Conservation (phyloP, 2,329 filamentous ascomycete species). For the Atkinsonella hypoxylon region DNA sequence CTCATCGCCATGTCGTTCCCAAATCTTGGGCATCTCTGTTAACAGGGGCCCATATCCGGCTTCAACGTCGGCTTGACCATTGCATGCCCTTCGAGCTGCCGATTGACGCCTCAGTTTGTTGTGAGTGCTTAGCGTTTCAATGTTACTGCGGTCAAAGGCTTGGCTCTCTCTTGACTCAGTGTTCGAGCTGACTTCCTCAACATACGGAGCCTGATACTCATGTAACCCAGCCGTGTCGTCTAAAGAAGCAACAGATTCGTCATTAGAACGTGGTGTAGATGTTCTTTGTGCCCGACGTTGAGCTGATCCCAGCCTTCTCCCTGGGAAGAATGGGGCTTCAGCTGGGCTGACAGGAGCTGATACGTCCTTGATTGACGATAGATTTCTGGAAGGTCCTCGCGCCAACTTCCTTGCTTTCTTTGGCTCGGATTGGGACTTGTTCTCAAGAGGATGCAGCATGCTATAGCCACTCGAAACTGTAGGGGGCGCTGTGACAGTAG, state of each 20-base stretch:
- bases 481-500: not conserved
- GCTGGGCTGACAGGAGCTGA: slow-evolving; percentile 3
- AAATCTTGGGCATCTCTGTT: no score
- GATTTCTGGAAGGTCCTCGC: not conserved
- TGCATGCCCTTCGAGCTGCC: not conserved
- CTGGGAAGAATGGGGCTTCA: slow-evolving; percentile 11
- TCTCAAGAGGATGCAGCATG: not conserved
- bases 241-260: not conserved
- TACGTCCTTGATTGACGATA: not conserved
- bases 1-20: no score
- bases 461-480: not conserved
- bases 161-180: not conserved
- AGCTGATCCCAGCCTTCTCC: slow-evolving; percentile 15
- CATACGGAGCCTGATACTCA: slow-evolving; percentile 10
- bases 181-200: slow-evolving; percentile 7
- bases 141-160: not conserved
- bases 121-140: not conserved
- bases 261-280: slow-evolving; percentile 3
- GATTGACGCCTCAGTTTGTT: not conserved
- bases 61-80: not conserved
- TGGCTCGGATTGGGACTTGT: not conserved
- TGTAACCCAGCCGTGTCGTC: not conserved
- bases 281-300: slow-evolving; percentile 18
- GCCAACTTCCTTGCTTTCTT: not conserved
- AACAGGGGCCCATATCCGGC: no score